A percentile compares a stretch with the other conserved stretches of the same genome.
These are phyloP conservation scores for Prunus mongolica DNA, from an alignment of 306 rosid species.

Conservation along the genomic window DNA sequence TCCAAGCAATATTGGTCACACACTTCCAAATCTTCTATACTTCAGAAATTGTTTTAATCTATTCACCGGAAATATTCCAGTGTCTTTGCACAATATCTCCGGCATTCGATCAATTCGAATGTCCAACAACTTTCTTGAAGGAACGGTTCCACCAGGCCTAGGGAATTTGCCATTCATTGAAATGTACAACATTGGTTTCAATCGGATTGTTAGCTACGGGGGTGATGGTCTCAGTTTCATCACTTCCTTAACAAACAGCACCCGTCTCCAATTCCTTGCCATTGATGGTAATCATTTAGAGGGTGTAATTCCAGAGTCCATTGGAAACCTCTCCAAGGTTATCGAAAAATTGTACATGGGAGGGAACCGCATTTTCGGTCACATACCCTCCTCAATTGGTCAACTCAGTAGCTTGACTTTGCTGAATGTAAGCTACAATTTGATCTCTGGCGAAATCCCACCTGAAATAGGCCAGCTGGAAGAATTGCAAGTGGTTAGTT, in stretches of 20 bases:
- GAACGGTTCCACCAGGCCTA: conserved; percentile 68
- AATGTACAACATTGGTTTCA: conserved; percentile 63
- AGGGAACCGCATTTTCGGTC: conserved; percentile 52
- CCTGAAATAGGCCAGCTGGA: conserved; percentile 44
- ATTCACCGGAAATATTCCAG: conserved; percentile 65
- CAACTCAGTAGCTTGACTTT: conserved; percentile 47
- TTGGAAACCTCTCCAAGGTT: conserved; percentile 66
- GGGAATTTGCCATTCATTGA: conserved; percentile 58
- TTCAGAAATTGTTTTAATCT: conserved; percentile 54
- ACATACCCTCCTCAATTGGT: conserved; percentile 59
- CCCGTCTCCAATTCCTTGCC: conserved; percentile 45
- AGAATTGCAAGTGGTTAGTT: conserved; percentile 40
- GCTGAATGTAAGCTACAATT: conserved; percentile 58
- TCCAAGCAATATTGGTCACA: conserved; percentile 48
- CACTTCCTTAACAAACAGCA: conserved; percentile 54
- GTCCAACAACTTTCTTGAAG: conserved; percentile 48
- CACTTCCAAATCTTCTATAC: conserved; percentile 51
- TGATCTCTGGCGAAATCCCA: conserved; percentile 59
- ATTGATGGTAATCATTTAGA: conserved; percentile 50
- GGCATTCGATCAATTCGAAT: conserved; percentile 46
- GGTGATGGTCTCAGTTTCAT: conserved; percentile 47
- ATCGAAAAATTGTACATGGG: conserved; percentile 58
- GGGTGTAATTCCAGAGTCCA: conserved; percentile 60
- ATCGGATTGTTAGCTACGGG: conserved; percentile 45
- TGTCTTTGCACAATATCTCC: conserved; percentile 66